Percentiles rank a stretch among this genome's conserved stretches.
Conservation (phyloP, 2,329 filamentous ascomycete genomes). For the Microcyclosporella mali region DNA sequence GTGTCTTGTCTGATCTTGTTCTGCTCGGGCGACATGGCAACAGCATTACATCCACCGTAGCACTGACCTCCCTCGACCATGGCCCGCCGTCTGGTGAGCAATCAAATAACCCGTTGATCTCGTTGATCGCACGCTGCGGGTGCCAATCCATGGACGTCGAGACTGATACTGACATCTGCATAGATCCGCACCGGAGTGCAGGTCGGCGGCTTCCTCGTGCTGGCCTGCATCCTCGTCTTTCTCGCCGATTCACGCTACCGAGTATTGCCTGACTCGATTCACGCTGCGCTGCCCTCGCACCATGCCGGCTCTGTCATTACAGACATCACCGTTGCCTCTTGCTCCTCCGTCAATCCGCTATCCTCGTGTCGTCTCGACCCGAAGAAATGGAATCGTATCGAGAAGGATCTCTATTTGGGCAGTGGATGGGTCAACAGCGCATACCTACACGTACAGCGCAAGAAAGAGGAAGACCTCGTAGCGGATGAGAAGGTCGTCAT, state of each 20-base stretch:
- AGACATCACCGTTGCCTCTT: slow-evolving; percentile 72
- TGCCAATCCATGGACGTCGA: too few species aligned
- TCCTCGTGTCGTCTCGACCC: slow-evolving; percentile 55
- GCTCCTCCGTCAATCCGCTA: slow-evolving; percentile 61
- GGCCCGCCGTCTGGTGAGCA: slow-evolving; percentile 21
- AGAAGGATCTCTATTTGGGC: slow-evolving; percentile 82
- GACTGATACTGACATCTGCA: background rate
- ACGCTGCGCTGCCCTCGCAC: slow-evolving; percentile 80
- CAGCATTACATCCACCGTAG: slow-evolving; percentile 3
- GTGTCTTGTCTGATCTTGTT: too few species aligned
- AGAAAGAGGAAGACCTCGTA: slow-evolving; percentile 76
- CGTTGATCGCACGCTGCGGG: too few species aligned
- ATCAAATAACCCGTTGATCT: too few species aligned
- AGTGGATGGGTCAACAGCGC: slow-evolving; percentile 68
- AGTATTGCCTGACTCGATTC: slow-evolving; percentile 76
- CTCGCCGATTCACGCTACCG: slow-evolving; percentile 84
- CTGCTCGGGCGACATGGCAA: too few species aligned
- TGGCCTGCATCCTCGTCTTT: slow-evolving; percentile 63
- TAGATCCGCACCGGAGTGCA: slow-evolving; percentile 67
- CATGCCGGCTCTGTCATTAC: slow-evolving; percentile 79
- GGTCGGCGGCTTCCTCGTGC: slow-evolving; percentile 58
- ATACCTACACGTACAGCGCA: slow-evolving; percentile 75
- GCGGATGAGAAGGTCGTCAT: slow-evolving; percentile 71
- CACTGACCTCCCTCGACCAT: slow-evolving; percentile 7
- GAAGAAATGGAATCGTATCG: slow-evolving; percentile 71